Conservation (phyloP, 2,329 filamentous ascomycete species). For the Ceratocystis cubensis region DNA sequence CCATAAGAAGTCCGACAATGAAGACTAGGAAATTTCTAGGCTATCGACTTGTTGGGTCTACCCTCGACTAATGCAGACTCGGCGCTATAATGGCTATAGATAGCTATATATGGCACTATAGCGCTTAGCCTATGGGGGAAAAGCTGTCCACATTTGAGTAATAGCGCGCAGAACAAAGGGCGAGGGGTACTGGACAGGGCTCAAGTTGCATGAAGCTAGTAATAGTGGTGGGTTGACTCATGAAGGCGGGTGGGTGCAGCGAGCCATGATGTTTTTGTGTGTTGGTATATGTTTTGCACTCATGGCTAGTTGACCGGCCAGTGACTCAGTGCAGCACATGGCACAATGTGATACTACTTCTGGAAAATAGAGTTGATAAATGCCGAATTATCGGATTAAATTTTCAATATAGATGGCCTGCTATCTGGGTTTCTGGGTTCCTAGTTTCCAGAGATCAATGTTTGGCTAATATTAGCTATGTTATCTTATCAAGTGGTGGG, state of each 20-base stretch:
- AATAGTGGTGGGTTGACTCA: background rate
- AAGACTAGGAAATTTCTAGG: slow-evolving; percentile 5
- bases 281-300: background rate
- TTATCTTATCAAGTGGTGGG: slow-evolving; percentile 6
- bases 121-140: background rate
- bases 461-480: background rate
- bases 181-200: background rate
- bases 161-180: slow-evolving; percentile 6
- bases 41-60: background rate
- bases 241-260: background rate
- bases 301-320: no score
- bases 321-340: no score
- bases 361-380: no score
- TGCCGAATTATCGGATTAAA: no score
- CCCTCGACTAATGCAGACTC: background rate
- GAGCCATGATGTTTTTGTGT: background rate
- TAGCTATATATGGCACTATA: background rate
- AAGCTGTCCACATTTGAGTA: background rate
- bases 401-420: no score
- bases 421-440: background rate
- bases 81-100: slow-evolving; percentile 8
- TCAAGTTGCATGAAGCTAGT: background rate
- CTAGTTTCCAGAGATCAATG: no score
- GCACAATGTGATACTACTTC: no score
- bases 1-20: slow-evolving; percentile 1